phyloP scores from a whole-genome alignment of 148 eudicot genomes.

The Salicornia ramosissima region DNA sequence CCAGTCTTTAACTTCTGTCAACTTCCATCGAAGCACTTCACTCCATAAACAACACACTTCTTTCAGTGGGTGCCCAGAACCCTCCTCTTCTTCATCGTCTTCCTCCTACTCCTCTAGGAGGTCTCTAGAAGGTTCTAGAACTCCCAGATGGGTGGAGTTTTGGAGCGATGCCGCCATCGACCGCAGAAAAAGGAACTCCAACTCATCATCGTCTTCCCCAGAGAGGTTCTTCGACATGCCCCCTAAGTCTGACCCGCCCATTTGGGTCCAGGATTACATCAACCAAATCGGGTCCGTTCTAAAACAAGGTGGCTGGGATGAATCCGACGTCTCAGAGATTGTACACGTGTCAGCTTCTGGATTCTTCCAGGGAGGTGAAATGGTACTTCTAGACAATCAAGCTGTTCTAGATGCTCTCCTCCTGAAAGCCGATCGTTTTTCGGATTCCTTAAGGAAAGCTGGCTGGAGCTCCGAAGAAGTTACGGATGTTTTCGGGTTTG shows the following conservation, averaged over 20 bases:
- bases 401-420: constrained; percentile 70
- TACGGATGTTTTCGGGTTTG: constrained; percentile 74
- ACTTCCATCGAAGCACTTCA: constrained; percentile 4
- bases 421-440: constrained; percentile 69
- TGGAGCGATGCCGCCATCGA: constrained; percentile 34
- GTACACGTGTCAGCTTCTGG: constrained; percentile 76
- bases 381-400: constrained; percentile 72
- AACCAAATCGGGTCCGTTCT: constrained; percentile 70
- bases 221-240: constrained; percentile 59
- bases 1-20: constrained; percentile 25
- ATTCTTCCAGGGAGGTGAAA: constrained; percentile 65
- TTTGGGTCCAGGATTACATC: constrained; percentile 70
- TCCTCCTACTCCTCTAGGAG: constrained; percentile 25
- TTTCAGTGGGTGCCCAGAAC: constrained; percentile 25
- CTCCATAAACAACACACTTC: constrained; percentile 44
- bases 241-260: constrained; percentile 21
- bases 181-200: constrained; percentile 52
- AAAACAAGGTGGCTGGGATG: constrained; percentile 77
- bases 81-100: constrained; percentile 20
- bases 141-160: constrained; percentile 27
- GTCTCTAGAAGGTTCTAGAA: constrained; percentile 37
- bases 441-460: constrained; percentile 63
- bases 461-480: constrained; percentile 99
- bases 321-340: constrained; percentile 76
- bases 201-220: constrained; percentile 48